phyloP scores from a whole-genome alignment of 2,329 filamentous ascomycete genomes.

The Aspergillus fijiensis region DNA sequence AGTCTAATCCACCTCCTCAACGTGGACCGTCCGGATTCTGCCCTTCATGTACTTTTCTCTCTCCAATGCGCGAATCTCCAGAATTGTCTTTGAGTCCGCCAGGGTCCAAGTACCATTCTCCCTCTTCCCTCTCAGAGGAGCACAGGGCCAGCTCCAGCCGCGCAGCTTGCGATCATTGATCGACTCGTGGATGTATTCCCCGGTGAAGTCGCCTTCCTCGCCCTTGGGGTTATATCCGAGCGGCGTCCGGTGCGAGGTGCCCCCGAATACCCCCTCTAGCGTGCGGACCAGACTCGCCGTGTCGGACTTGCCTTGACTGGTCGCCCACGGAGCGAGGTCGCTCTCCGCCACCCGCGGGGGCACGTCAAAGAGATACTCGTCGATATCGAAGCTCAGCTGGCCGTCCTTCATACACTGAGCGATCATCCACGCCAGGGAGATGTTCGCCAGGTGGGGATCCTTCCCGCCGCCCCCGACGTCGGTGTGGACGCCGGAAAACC shows the following conservation, averaged over 20 bases:
- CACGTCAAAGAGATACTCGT: conserved; percentile 20
- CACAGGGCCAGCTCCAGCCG: conserved; percentile 1
- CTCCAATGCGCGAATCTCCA: neutral
- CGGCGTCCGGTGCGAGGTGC: conserved; percentile 14
- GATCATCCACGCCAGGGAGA: conserved; percentile 59
- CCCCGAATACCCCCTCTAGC: conserved; percentile 13
- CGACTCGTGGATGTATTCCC: conserved; percentile 17
- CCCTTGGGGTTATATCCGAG: conserved; percentile 14
- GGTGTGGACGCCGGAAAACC: conserved; percentile 50
- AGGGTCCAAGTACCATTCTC: neutral
- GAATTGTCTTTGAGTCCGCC: neutral
- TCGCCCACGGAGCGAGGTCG: conserved; percentile 17
- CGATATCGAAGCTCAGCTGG: conserved; percentile 22
- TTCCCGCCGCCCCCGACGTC: conserved; percentile 49
- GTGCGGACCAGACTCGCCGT: conserved; percentile 8
- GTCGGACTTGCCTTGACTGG: conserved; percentile 12
- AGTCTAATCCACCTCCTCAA: conserved; percentile 4
- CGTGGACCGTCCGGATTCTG: conserved; percentile 14
- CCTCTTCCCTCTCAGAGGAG: neutral
- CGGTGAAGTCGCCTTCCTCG: neutral
- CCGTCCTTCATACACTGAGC: conserved; percentile 39
- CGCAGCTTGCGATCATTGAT: conserved; percentile 9
- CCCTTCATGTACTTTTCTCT: conserved; percentile 13
- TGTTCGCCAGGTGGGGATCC: conserved; percentile 47
- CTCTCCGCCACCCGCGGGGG: conserved; percentile 10